Percentiles rank a stretch among this genome's conserved stretches.
Evolutionary conservation across 306 rosid species (phyloP).

Genomic region (Trichosanthes cucumerina): DNA sequence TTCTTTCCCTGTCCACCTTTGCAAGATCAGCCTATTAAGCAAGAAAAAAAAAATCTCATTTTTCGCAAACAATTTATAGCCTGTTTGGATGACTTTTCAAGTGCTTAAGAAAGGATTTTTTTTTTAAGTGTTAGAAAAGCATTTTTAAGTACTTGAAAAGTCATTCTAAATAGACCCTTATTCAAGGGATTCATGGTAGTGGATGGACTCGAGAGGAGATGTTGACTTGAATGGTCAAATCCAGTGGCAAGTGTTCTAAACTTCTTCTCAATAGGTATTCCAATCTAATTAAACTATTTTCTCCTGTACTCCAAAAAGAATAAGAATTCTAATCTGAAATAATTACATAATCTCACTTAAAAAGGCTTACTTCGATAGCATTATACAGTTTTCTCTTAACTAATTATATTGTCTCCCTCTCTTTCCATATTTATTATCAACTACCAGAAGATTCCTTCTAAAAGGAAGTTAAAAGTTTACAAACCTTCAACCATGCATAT

Average conservation of each 20-base stretch:
- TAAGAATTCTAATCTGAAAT: background rate
- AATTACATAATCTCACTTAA: background rate
- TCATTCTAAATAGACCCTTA: too few relatives aligned
- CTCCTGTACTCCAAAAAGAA: background rate
- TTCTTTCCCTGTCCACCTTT: conserved; percentile 63
- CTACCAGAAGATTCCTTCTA: background rate
- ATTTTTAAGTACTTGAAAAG: too few relatives aligned
- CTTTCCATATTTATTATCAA: background rate
- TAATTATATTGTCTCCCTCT: background rate
- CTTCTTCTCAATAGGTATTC: background rate
- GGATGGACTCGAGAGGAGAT: background rate
- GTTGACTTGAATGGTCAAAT: background rate
- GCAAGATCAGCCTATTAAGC: conserved; percentile 49
- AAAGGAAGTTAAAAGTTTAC: conserved; percentile 11
- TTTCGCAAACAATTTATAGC: background rate
- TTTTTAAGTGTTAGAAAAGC: too few relatives aligned
- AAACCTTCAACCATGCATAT: conserved; percentile 83
- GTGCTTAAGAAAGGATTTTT: too few relatives aligned
- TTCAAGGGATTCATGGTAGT: background rate
- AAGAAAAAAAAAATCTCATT: conserved; percentile 5
- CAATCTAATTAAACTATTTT: background rate
- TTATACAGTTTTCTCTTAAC: background rate
- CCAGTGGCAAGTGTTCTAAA: background rate
- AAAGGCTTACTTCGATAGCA: background rate
- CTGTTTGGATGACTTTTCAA: too few relatives aligned